phyloP scores from a whole-genome alignment of 257 asterid genomes.

The Nicotiana knightiana region DNA sequence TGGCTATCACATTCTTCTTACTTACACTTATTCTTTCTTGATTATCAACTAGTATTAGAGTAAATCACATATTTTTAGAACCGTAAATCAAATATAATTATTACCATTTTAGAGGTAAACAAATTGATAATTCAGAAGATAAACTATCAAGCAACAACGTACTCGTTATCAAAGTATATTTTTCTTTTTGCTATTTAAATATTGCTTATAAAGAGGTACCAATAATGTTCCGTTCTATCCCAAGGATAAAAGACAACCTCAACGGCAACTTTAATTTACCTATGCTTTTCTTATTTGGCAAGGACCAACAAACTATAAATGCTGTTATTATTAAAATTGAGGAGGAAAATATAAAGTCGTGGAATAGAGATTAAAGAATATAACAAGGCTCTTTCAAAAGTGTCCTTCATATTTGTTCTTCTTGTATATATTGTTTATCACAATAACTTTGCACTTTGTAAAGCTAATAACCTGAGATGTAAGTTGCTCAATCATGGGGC shows the following conservation, averaged over 20 bases:
- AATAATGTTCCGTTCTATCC: neutral
- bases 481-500: slow-evolving; percentile 2
- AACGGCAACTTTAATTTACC: no score
- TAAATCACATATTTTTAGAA: no score
- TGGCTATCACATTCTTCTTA: no score
- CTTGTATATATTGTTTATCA: neutral
- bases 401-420: neutral
- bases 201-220: neutral
- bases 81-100: no score
- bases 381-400: neutral
- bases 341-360: neutral
- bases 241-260: neutral
- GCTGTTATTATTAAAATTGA: neutral
- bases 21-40: no score
- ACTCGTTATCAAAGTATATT: neutral
- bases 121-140: no score
- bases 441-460: neutral
- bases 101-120: no score
- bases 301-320: no score
- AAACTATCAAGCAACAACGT: neutral
- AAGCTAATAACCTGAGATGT: neutral
- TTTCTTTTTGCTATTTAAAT: neutral
- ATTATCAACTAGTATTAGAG: no score
- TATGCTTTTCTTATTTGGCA: no score
- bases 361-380: neutral